Base-by-base conservation (phyloP, 257 asterid genomes). In the Handroanthus guayacan region DNA sequence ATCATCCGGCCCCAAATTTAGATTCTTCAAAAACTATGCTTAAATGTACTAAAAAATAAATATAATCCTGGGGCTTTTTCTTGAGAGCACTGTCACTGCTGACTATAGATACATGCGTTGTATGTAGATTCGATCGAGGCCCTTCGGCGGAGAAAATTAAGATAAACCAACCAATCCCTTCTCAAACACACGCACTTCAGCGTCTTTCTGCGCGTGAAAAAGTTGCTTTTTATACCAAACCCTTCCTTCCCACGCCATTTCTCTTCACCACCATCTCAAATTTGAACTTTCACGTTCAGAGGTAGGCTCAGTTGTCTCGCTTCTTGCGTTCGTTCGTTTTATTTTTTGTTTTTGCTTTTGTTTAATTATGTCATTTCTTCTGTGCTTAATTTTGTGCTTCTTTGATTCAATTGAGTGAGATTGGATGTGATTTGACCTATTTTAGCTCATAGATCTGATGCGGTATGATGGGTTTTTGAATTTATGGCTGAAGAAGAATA, bases 131-230 rank as follows among this genome's bases (percentile, higher is more conserved):
- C 69, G 39, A 37, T 72, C 77, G 71, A 84, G 55, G 82, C 79
- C 71, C 45, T 55, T 52, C 50, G 80, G 80, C 84, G 88, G 86
- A 84, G 80, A 79, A 81, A 75, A 41, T 31, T 70, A 54, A 60
- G 67, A 38, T 25, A 36, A 54, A 44, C 36, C 66, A 54, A 57
- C 45, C 81, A 52, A 65, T 3, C 31, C 63, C 66, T 31, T 50
- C 18, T 38, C 47, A 37, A 47, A 10, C 41, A 39, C 71, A 73
- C 80, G 41, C 70, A 82, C 72, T 62, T 25, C 43, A 48, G 39
- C 63, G 81, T 77, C 18, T 67, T 55, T 34, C 13, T 73, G 79
- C 16, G 71, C 61, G 80, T 58, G 66, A 56, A 62, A 9, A 3
- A 3, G 9, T 39, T 54, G 56, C 11, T 41, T 75, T 70, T 34